Conservation (phyloP, 23 red algal species). For the Gracilariopsis chorda region DNA sequence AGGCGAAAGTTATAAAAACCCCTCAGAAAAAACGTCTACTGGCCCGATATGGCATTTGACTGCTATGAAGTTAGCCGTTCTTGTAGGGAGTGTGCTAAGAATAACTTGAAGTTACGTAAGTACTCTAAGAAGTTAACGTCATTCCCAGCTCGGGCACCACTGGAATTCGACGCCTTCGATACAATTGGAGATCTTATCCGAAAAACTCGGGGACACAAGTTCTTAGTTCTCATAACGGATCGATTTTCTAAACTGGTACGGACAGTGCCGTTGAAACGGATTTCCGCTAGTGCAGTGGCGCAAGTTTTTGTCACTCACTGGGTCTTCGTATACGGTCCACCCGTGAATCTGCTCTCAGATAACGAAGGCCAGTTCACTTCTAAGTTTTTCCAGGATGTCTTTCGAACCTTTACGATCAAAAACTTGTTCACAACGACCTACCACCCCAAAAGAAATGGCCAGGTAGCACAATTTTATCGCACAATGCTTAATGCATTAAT, state of each 20-base stretch:
- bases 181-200: not conserved
- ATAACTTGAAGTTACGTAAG: no score
- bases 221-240: not conserved
- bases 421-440: conserved; percentile 17
- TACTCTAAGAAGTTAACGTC: no score
- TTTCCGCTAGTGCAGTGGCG: not conserved
- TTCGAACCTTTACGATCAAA: not conserved
- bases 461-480: not conserved
- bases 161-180: not conserved
- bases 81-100: no score
- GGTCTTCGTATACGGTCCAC: not conserved
- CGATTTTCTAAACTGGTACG: conserved; percentile 10
- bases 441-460: conserved; percentile 6
- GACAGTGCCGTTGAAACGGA: not conserved
- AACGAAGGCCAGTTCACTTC: not conserved
- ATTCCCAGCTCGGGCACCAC: no score
- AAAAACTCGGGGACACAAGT: not conserved
- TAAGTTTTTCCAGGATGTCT: conserved; percentile 16
- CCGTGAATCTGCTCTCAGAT: conserved; percentile 1
- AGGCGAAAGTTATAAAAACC: no score
- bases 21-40: no score
- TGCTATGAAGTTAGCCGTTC: no score
- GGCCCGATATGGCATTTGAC: no score
- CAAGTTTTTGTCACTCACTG: not conserved
- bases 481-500: no score